Percentiles rank a stretch among this genome's conserved stretches.
These are phyloP conservation scores for Termitomyces titanicus DNA, from an alignment of 768 basidiomycete genomes.

Conservation along the genomic window DNA sequence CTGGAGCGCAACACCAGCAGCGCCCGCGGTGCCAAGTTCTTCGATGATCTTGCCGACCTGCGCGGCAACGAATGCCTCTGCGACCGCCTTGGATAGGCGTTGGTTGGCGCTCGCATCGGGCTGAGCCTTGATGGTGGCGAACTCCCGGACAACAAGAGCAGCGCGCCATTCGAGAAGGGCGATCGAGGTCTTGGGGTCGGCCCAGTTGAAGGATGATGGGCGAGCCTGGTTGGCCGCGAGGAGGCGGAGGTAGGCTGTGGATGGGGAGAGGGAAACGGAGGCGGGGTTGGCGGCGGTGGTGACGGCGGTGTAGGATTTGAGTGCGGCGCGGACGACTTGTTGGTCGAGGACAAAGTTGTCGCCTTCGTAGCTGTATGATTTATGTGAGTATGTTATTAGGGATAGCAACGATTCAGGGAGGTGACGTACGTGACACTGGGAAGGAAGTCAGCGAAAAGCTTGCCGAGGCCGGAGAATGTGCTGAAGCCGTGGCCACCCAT, in stretches of 20 bases:
- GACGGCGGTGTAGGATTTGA: constrained; percentile 50
- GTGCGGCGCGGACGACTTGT: constrained; percentile 69
- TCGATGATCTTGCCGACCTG: constrained; percentile 49
- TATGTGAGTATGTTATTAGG: background rate
- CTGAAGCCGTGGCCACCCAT: constrained; percentile 82
- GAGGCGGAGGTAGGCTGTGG: constrained; percentile 53
- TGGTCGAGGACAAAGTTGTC: constrained; percentile 77
- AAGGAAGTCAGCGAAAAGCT: constrained; percentile 60
- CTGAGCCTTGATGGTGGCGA: constrained; percentile 31
- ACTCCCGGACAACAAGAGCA: constrained; percentile 49
- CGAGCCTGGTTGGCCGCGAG: constrained; percentile 27
- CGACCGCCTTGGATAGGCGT: constrained; percentile 58
- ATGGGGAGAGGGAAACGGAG: constrained; percentile 37
- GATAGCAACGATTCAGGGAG: background rate
- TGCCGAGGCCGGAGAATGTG: constrained; percentile 61
- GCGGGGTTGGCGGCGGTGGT: constrained; percentile 24
- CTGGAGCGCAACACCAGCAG: constrained; percentile 18
- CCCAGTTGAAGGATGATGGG: constrained; percentile 24
- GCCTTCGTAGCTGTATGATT: constrained; percentile 56
- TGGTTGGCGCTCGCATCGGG: constrained; percentile 55
- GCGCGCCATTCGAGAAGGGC: constrained; percentile 64
- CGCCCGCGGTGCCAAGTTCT: constrained; percentile 17
- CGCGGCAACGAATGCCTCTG: constrained; percentile 64
- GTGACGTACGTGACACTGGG: constrained; percentile 57
- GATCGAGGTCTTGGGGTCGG: constrained; percentile 36